These are phyloP conservation scores for Rhynchosporium secalis DNA, from an alignment of 2,329 filamentous ascomycete genomes.

Conservation along the genomic window DNA sequence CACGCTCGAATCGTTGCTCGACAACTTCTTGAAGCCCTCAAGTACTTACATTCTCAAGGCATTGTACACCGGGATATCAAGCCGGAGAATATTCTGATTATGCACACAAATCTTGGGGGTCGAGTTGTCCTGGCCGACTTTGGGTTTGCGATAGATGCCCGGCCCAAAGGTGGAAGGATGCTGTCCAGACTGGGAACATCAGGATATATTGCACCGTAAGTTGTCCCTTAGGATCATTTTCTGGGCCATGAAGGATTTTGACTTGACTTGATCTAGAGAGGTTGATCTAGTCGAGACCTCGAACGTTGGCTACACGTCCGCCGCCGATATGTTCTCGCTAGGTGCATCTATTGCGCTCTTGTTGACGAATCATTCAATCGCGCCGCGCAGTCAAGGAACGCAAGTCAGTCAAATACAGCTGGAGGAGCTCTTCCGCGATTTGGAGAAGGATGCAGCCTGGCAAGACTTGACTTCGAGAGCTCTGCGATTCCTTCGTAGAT, in stretches of 20 bases:
- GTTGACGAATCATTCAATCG: constrained; percentile 31
- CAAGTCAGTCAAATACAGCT: constrained; percentile 30
- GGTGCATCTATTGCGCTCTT: constrained; percentile 35
- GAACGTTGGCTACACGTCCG: constrained; percentile 34
- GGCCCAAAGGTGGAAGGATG: constrained; percentile 30
- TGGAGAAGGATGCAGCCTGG: constrained; percentile 24
- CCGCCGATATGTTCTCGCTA: constrained; percentile 39
- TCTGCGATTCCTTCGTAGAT: constrained; percentile 39
- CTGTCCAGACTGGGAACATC: constrained; percentile 37
- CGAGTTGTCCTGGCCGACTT: constrained; percentile 40
- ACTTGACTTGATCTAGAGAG: constrained; percentile 25
- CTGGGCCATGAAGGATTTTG: constrained; percentile 3
- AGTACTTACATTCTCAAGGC: constrained; percentile 36
- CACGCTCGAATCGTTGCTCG: constrained; percentile 36
- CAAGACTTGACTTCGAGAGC: constrained; percentile 25
- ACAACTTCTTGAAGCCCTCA: constrained; percentile 37
- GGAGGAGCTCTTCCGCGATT: constrained; percentile 23
- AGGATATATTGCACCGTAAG: constrained; percentile 39
- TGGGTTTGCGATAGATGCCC: constrained; percentile 35
- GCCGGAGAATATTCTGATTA: constrained; percentile 39
- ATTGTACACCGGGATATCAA: constrained; percentile 40
- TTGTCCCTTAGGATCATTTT: neutral
- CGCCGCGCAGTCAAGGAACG: constrained; percentile 26
- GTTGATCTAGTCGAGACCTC: constrained; percentile 21
- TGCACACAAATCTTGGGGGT: constrained; percentile 35